phyloP scores from a whole-genome alignment of 2,329 filamentous ascomycete genomes.

The Helminthosporium solani region DNA sequence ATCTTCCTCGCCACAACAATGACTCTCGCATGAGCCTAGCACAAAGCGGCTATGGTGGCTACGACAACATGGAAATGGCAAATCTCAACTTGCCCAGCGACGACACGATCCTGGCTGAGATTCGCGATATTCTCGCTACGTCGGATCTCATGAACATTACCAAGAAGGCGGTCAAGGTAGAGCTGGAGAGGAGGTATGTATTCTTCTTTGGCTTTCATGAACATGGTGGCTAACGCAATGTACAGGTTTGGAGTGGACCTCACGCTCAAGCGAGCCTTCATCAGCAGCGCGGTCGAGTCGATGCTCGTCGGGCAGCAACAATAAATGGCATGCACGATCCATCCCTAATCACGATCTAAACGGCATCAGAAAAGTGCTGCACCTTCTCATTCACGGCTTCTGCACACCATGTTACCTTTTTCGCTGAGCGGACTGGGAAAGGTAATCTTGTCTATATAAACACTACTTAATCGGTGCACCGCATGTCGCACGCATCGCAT shows the following conservation, averaged over 20 bases:
- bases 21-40: conserved; percentile 57
- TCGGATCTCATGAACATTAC: conserved; percentile 97
- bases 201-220: not conserved
- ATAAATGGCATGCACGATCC: not conserved
- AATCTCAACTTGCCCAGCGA: conserved; percentile 79
- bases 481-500: conserved; percentile 17
- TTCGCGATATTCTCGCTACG: conserved; percentile 85
- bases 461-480: conserved; percentile 12
- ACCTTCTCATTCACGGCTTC: not conserved
- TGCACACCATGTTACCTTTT: conserved; percentile 5
- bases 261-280: conserved; percentile 87
- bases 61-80: conserved; percentile 63
- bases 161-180: conserved; percentile 95
- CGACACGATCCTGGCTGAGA: conserved; percentile 88
- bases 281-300: conserved; percentile 51
- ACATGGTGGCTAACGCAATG: not conserved
- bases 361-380: conserved; percentile 9
- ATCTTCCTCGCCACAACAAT: conserved; percentile 53
- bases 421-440: conserved; percentile 4
- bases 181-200: conserved; percentile 73
- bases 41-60: conserved; percentile 54
- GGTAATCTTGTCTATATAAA: conserved; percentile 10
- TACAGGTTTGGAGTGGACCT: conserved; percentile 74
- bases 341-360: conserved; percentile 16
- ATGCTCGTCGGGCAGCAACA: conserved; percentile 11